Evolutionary conservation across 441 rosid species (phyloP).

Genomic region (Corymbia calophylla): DNA sequence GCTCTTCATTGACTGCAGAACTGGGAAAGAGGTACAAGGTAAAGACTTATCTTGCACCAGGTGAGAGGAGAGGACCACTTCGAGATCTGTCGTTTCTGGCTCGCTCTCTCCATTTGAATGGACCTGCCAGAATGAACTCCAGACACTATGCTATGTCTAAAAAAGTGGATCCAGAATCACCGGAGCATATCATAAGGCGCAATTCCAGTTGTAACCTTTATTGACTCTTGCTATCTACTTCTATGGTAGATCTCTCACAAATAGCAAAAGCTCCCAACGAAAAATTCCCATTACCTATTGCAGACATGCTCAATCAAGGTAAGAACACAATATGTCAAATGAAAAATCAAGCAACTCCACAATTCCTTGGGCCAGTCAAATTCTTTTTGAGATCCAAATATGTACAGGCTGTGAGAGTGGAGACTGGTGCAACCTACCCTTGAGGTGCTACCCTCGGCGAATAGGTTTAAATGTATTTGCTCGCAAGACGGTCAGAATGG

Average conservation of each 20-base stretch:
- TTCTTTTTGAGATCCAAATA: background rate
- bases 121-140: background rate
- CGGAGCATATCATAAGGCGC: background rate
- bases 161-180: background rate
- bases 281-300: background rate
- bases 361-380: background rate
- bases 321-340: background rate
- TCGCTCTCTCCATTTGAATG: background rate
- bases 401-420: background rate
- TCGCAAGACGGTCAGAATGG: background rate
- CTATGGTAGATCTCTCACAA: background rate
- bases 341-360: background rate
- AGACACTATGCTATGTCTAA: background rate
- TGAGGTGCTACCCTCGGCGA: fast-evolving
- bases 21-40: background rate
- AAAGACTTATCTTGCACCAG: background rate
- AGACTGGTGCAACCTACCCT: background rate
- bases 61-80: background rate
- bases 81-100: background rate
- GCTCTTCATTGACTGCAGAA: background rate
- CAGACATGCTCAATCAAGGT: background rate
- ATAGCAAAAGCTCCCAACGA: background rate
- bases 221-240: background rate
- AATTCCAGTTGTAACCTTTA: background rate
- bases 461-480: background rate